Percentiles rank a stretch among this genome's conserved stretches.
These are phyloP conservation scores for Arthrobotrys sinensis DNA, from an alignment of 2,329 filamentous ascomycete genomes.

Conservation along the genomic window DNA sequence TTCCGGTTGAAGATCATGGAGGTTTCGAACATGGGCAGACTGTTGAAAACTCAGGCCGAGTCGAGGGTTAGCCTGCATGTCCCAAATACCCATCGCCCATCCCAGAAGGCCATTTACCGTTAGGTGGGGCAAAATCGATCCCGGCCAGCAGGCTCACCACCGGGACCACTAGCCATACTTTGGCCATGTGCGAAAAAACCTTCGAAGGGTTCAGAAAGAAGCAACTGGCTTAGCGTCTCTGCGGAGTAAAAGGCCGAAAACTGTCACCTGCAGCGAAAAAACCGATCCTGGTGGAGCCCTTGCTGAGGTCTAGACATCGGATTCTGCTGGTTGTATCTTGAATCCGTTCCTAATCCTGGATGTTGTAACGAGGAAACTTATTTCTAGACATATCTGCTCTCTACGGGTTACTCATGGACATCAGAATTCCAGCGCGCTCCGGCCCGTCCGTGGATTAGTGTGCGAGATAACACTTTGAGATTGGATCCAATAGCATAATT, in stretches of 20 bases:
- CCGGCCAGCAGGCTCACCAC: constrained; percentile 21
- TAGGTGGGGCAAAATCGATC: constrained; percentile 52
- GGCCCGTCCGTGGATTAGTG: too few species aligned
- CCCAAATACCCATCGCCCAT: constrained; percentile 41
- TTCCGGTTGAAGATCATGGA: constrained; percentile 41
- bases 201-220: constrained; percentile 22
- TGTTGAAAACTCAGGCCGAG: constrained; percentile 13
- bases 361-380: neutral
- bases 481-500: neutral
- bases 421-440: too few species aligned
- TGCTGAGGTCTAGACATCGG: constrained; percentile 48
- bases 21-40: constrained; percentile 30
- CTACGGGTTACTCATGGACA: too few species aligned
- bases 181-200: constrained; percentile 39
- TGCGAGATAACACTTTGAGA: too few species aligned
- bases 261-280: constrained; percentile 39
- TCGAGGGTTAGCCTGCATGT: constrained; percentile 35
- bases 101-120: constrained; percentile 37
- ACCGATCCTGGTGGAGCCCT: constrained; percentile 40
- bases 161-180: constrained; percentile 21
- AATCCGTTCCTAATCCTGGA: constrained; percentile 17
- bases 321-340: constrained; percentile 37
- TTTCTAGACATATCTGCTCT: neutral
- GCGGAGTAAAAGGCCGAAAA: constrained; percentile 38
- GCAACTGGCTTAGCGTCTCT: constrained; percentile 6